Base-by-base conservation (phyloP, 139 green algal genomes). In the Chlorella vulgaris region DNA sequence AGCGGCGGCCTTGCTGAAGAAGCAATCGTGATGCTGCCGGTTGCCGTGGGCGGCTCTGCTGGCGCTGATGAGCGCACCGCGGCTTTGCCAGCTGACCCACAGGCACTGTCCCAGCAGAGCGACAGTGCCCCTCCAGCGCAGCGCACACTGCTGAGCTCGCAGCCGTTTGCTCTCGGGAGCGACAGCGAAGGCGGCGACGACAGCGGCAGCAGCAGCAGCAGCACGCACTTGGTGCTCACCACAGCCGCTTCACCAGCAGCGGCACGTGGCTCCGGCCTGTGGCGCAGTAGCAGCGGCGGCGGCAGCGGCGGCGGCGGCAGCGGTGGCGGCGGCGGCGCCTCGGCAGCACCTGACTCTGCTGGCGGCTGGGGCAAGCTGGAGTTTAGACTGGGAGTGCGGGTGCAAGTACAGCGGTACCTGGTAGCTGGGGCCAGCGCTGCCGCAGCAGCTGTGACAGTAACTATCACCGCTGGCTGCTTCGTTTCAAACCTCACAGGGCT, bases 401-500 rank as follows among this genome's bases (percentile, higher is more conserved):
- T 83, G 21, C 24, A 73, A 51, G 63, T 79, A 67, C 39, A 58
- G 55, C 68, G 43, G 43, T 50, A 62, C 26, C 21, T 61, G 33
- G 70, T 19, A 33, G 66, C 39, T 29, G 36, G 38, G 7, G 68
- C 47, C 67, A 24, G 55, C 8, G 55, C 74, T 7, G 8, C 71
- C 1, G 69, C 42, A 8, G 78, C 50, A 29, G 43, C 53, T 13
- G 58, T 84, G 22, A 68, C 40, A 55, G 81, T 86, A n/a, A 70
- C 35, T 4, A 28, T 84, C 69, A 81, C 76, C 13, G n/a, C 82
- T 15, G 82, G 68, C 33, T 81, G 76, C 76, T 84, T 84, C 67
- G 58, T 86, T 24, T 84, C 47, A 40, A 86, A 86, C 65, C 58
- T 86, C 4, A 86, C 76, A 24, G 69, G 75, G 39, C 75, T 80